Percentiles rank a stretch among this genome's conserved stretches.
These are phyloP conservation scores for Colletotrichum eleusines DNA, from an alignment of 2,329 filamentous ascomycete genomes.

Conservation along the genomic window DNA sequence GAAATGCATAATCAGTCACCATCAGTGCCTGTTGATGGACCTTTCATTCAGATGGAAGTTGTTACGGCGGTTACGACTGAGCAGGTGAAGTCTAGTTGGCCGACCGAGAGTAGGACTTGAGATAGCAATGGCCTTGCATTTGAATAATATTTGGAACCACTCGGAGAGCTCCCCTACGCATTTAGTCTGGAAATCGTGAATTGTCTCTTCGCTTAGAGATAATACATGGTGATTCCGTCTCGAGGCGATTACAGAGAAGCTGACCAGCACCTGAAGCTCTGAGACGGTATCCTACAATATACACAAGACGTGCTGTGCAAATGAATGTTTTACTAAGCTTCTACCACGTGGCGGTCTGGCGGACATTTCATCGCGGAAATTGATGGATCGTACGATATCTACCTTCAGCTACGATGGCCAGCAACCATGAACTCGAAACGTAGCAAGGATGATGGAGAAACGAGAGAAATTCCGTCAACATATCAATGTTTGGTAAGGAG, in stretches of 20 bases:
- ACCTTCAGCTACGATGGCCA: constrained; percentile 36
- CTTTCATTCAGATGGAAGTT: constrained; percentile 57
- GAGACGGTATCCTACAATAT: no score
- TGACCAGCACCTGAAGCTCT: not conserved
- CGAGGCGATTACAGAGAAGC: not conserved
- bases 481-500: no score
- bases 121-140: not conserved
- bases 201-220: not conserved
- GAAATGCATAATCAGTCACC: not conserved
- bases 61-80: constrained; percentile 58
- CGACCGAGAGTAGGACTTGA: not conserved
- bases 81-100: not conserved
- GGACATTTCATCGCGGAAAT: constrained; percentile 48
- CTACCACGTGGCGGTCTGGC: constrained; percentile 50
- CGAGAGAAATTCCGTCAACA: no score
- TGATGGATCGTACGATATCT: constrained; percentile 41
- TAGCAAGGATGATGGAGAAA: constrained; percentile 41
- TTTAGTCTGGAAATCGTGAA: no score
- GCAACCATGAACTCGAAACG: constrained; percentile 43
- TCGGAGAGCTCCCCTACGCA: not conserved
- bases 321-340: not conserved
- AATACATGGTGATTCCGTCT: no score
- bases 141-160: not conserved
- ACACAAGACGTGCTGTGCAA: not conserved
- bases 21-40: constrained; percentile 14